Evolutionary conservation across 306 rosid species (phyloP).

Genomic region (Vigna hirtella): DNA sequence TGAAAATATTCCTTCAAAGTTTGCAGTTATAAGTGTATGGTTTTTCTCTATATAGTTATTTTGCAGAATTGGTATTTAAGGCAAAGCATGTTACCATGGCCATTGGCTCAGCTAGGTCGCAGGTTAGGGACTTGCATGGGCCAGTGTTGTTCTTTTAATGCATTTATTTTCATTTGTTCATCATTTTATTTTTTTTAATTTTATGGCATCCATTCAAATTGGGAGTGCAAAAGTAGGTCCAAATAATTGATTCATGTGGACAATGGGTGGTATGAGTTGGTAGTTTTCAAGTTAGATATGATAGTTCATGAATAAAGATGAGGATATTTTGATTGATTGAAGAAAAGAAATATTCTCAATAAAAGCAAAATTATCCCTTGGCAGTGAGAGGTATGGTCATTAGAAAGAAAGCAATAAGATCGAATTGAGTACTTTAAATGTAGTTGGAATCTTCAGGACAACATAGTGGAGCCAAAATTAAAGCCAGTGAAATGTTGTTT

Average conservation of each 20-base stretch:
- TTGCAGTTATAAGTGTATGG: slow-evolving; percentile 1
- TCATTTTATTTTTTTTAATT: background rate
- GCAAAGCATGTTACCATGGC: slow-evolving; percentile 29
- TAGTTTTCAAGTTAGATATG: slow-evolving; percentile 61
- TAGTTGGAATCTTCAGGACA: slow-evolving; percentile 54
- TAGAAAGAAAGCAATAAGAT: slow-evolving; percentile 40
- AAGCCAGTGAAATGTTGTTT: slow-evolving; percentile 36
- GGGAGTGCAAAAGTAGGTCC: slow-evolving; percentile 43
- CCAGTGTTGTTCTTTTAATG: slow-evolving; percentile 40
- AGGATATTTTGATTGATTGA: slow-evolving; percentile 56
- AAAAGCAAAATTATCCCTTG: slow-evolving; percentile 44
- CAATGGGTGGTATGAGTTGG: slow-evolving; percentile 51
- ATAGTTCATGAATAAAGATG: slow-evolving; percentile 64
- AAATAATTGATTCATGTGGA: slow-evolving; percentile 56
- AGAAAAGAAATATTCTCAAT: slow-evolving; percentile 49
- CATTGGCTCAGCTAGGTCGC: slow-evolving; percentile 42
- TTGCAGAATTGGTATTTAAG: slow-evolving; percentile 32
- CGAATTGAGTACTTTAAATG: slow-evolving; percentile 37
- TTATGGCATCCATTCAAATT: slow-evolving; percentile 15
- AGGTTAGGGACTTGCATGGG: slow-evolving; percentile 51
- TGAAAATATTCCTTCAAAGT: background rate
- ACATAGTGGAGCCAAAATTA: slow-evolving; percentile 53
- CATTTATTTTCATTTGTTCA: background rate
- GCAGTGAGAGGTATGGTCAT: slow-evolving; percentile 49
- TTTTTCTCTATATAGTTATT: slow-evolving; percentile 18